These are phyloP conservation scores for Juglanconis sp. DNA, from an alignment of 2,329 filamentous ascomycete species.

Conservation along the genomic window DNA sequence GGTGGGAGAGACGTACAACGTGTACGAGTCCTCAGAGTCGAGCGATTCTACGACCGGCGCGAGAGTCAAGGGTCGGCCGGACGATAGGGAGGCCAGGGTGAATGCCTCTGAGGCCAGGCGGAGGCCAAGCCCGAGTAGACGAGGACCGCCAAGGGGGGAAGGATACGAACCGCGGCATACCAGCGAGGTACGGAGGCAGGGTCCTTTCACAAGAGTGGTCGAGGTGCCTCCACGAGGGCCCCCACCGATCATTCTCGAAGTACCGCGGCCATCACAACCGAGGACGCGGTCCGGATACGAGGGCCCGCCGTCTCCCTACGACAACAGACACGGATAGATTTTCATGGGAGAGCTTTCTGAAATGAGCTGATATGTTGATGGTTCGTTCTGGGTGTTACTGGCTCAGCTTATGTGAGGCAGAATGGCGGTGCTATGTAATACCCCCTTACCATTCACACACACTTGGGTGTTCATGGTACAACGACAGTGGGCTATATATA, in stretches of 20 bases:
- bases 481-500: too few relatives aligned
- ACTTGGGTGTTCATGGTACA: too few relatives aligned
- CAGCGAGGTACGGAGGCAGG: slow-evolving; percentile 4
- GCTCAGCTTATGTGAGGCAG: too few relatives aligned
- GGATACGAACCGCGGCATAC: not conserved
- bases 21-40: slow-evolving; percentile 7
- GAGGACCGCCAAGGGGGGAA: not conserved
- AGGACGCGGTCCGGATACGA: slow-evolving; percentile 9
- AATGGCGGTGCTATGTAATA: too few relatives aligned
- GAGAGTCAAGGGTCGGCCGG: not conserved
- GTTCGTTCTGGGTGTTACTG: too few relatives aligned
- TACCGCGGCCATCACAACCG: slow-evolving; percentile 1
- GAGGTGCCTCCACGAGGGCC: not conserved
- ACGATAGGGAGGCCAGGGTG: slow-evolving; percentile 4
- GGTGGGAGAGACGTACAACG: not conserved
- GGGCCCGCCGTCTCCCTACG: slow-evolving; percentile 1
- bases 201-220: not conserved
- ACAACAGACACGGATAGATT: not conserved
- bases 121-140: not conserved
- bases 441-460: too few relatives aligned
- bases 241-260: slow-evolving; percentile 3
- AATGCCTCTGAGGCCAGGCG: slow-evolving; percentile 1
- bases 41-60: not conserved
- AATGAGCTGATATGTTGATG: too few relatives aligned
- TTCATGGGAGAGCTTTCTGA: too few relatives aligned